Conservation (phyloP, 2,329 filamentous ascomycete species). For the Calonectria pseudoreteaudii region DNA sequence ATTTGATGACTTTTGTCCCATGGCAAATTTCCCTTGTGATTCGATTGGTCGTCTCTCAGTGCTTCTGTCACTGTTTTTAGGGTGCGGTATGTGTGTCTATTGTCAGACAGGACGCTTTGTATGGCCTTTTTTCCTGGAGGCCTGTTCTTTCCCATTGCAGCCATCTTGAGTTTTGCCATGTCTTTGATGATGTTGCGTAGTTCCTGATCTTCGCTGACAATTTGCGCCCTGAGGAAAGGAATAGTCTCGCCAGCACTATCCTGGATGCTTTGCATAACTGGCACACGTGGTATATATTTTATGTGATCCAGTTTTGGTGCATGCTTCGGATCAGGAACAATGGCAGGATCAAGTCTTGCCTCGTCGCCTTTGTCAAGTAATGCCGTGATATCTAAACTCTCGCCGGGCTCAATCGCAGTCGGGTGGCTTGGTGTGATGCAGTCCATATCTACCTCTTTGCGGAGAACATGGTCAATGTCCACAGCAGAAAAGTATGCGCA, state of each 20-base stretch:
- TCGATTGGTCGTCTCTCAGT: slow-evolving; percentile 41
- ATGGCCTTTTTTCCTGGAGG: slow-evolving; percentile 40
- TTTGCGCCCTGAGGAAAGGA: slow-evolving; percentile 85
- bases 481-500: slow-evolving; percentile 97
- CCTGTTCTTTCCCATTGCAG: slow-evolving; percentile 35
- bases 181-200: slow-evolving; percentile 78
- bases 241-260: slow-evolving; percentile 59
- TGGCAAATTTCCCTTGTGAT: slow-evolving; percentile 38
- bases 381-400: slow-evolving; percentile 85
- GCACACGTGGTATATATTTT: slow-evolving; percentile 75
- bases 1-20: slow-evolving; percentile 36
- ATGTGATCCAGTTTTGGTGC: slow-evolving; percentile 72
- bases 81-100: too few species aligned
- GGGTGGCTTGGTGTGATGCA: slow-evolving; percentile 92
- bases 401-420: slow-evolving; percentile 82
- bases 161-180: slow-evolving; percentile 53
- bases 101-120: too few species aligned
- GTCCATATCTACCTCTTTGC: slow-evolving; percentile 98
- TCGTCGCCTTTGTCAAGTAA: slow-evolving; percentile 78
- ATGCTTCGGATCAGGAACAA: slow-evolving; percentile 63
- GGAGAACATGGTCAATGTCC: slow-evolving; percentile 93
- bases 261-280: slow-evolving; percentile 82
- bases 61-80: slow-evolving; percentile 16
- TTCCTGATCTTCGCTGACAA: slow-evolving; percentile 79
- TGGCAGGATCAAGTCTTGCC: slow-evolving; percentile 76